Evolutionary conservation across 176 grass and related monocot genomes (phyloP).

Genomic region (Cenchrus fungigraminus): DNA sequence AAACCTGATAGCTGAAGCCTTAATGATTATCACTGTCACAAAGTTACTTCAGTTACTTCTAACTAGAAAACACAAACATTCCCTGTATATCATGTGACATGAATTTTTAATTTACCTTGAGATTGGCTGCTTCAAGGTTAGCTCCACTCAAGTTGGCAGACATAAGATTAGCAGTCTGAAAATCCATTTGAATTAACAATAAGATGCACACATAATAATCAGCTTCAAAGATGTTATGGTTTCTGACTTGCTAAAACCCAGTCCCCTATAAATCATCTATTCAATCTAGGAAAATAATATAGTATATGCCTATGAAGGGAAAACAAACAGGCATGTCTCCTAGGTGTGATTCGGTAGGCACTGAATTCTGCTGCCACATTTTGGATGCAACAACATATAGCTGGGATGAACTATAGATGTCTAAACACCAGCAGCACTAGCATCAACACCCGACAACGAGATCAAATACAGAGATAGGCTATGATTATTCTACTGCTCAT

Average conservation of each 20-base stretch:
- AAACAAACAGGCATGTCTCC: background rate
- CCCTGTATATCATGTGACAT: constrained; percentile 2
- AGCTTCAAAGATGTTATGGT: constrained; percentile 25
- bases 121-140: constrained; percentile 98
- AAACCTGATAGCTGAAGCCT: constrained; percentile 7
- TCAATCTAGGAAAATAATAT: constrained; percentile 23
- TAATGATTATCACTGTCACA: background rate
- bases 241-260: background rate
- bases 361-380: constrained; percentile 7
- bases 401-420: constrained; percentile 21
- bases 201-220: constrained; percentile 31
- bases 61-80: background rate
- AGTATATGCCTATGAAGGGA: background rate
- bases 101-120: constrained; percentile 66
- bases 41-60: constrained; percentile 24
- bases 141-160: constrained; percentile 72
- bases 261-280: background rate
- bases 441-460: constrained; percentile 6
- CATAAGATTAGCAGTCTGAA: constrained; percentile 80
- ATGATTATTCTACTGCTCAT: background rate
- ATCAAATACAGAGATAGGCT: background rate
- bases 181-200: constrained; percentile 40
- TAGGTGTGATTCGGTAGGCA: background rate
- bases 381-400: background rate
- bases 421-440: background rate